Conservation (phyloP, 2,329 filamentous ascomycete species). For the Aspergillus fructus region DNA sequence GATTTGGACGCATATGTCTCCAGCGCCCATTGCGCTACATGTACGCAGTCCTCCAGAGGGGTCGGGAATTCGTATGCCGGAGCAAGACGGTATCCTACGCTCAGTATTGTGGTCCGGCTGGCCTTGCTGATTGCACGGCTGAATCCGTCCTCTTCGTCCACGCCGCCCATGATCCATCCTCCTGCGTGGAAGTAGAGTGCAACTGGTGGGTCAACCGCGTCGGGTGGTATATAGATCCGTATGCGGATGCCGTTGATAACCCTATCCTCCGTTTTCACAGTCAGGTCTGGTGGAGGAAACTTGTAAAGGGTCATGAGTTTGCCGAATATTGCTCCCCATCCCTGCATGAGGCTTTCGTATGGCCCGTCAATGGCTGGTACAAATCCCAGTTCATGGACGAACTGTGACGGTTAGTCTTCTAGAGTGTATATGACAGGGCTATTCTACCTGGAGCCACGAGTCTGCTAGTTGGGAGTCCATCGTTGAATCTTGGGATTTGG, state of each 20-base stretch:
- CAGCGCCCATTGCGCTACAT: slow-evolving; percentile 12
- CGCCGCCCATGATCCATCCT: slow-evolving; percentile 15
- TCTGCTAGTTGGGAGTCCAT: not conserved
- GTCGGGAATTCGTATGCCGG: slow-evolving; percentile 17
- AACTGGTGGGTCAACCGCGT: slow-evolving; percentile 45
- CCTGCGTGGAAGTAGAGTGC: slow-evolving; percentile 16
- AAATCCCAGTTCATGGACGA: not conserved
- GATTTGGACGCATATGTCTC: not conserved
- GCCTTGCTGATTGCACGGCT: slow-evolving; percentile 2
- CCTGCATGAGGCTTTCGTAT: not conserved
- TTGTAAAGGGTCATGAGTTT: not conserved
- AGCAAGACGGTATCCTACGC: slow-evolving; percentile 21
- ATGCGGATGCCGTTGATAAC: not conserved
- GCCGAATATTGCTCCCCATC: not conserved
- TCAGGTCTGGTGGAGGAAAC: slow-evolving; percentile 1
- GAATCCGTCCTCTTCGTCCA: slow-evolving; percentile 9
- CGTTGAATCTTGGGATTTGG: not conserved
- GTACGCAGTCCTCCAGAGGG: slow-evolving; percentile 13
- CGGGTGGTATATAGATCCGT: slow-evolving; percentile 5
- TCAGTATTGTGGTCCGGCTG: not conserved
- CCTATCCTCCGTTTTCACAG: slow-evolving; percentile 4
- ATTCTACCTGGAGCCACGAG: not conserved
- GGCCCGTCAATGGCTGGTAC: not conserved
- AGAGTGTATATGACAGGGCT: accelerated
- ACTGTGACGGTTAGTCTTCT: not conserved